Conservation (phyloP, 1,139 yeast species). For the Schwanniomyces etchellsii region DNA sequence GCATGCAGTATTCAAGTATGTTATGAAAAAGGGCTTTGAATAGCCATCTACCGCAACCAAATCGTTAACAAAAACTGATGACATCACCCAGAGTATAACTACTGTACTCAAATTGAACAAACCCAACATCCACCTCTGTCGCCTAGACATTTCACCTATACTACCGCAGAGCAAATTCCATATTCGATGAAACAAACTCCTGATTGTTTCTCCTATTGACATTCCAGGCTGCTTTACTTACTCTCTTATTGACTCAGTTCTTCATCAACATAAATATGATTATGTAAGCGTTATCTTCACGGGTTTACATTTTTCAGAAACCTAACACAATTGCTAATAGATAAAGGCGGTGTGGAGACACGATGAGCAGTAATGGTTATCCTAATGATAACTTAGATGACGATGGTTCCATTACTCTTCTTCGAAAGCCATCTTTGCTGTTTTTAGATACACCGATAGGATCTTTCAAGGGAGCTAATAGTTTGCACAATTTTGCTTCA, state of each 20-base stretch:
- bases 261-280: too few relatives aligned
- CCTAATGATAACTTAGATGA: too few relatives aligned
- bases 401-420: not conserved
- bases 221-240: too few relatives aligned
- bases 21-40: conserved; percentile 88
- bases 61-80: conserved; percentile 74
- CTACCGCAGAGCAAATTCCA: conserved; percentile 3
- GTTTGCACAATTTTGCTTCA: conserved; percentile 43
- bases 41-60: conserved; percentile 65
- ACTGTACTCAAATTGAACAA: conserved; percentile 67
- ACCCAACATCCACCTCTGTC: conserved; percentile 69
- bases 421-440: conserved; percentile 15
- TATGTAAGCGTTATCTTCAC: too few relatives aligned
- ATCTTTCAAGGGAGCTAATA: conserved; percentile 43
- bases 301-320: too few relatives aligned
- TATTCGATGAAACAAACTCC: not conserved
- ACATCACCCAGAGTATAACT: conserved; percentile 80
- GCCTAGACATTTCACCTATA: conserved; percentile 15
- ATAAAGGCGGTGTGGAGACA: too few relatives aligned
- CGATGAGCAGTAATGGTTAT: too few relatives aligned
- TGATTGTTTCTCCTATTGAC: too few relatives aligned
- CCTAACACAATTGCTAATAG: too few relatives aligned
- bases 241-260: too few relatives aligned
- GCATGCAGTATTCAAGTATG: conserved; percentile 84
- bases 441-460: conserved; percentile 38